phyloP scores from a whole-genome alignment of 2,329 filamentous ascomycete species.

The Aspergillus alliaceus region DNA sequence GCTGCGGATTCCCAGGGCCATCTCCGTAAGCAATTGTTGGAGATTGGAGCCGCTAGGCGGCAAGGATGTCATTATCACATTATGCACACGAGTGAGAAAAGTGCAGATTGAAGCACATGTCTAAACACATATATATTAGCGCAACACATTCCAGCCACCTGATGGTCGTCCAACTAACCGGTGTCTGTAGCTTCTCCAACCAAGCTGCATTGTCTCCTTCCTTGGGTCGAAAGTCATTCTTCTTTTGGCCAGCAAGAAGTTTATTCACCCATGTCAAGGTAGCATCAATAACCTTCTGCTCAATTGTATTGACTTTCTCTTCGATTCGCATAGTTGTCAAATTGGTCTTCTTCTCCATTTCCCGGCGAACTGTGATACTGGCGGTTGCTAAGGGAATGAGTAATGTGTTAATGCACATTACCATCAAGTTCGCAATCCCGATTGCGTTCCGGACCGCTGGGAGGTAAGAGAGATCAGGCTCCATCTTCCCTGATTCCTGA shows the following conservation, averaged over 20 bases:
- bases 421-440: slow-evolving; percentile 88
- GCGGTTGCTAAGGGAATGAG: slow-evolving; percentile 85
- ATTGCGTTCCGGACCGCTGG: slow-evolving; percentile 77
- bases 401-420: slow-evolving; percentile 86
- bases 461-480: slow-evolving; percentile 86
- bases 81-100: slow-evolving; percentile 71
- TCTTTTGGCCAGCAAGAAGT: slow-evolving; percentile 75
- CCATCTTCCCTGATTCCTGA: slow-evolving; percentile 76
- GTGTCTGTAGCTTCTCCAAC: slow-evolving; percentile 78
- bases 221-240: slow-evolving; percentile 84
- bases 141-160: neutral
- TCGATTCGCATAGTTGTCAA: slow-evolving; percentile 75
- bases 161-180: slow-evolving; percentile 36
- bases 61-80: slow-evolving; percentile 65
- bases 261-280: slow-evolving; percentile 74
- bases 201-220: slow-evolving; percentile 64
- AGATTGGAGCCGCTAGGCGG: slow-evolving; percentile 69
- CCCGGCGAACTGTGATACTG: slow-evolving; percentile 85
- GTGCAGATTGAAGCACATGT: slow-evolving; percentile 79
- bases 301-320: slow-evolving; percentile 73
- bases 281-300: slow-evolving; percentile 70
- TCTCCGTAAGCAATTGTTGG: slow-evolving; percentile 76
- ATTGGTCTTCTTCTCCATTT: slow-evolving; percentile 81
- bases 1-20: slow-evolving; percentile 74
- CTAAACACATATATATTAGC: slow-evolving; percentile 21